phyloP scores from a whole-genome alignment of 208 protist species.

The Acanthamoeba lenticulata region DNA sequence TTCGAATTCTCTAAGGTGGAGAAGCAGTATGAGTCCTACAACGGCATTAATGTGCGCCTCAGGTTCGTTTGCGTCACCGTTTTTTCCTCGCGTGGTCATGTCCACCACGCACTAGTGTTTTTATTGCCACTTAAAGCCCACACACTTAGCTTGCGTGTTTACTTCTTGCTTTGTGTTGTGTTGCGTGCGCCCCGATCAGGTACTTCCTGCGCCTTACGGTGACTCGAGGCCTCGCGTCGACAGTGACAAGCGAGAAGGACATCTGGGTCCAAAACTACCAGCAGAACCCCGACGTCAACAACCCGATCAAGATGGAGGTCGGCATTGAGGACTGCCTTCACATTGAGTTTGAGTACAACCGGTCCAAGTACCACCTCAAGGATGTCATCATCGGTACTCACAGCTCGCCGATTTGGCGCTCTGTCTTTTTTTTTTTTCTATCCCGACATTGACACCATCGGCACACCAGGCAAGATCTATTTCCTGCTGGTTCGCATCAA shows the following conservation, averaged over 20 bases:
- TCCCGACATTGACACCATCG: not conserved
- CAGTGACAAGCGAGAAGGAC: conserved; percentile 86
- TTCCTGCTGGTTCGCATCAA: conserved; percentile 90
- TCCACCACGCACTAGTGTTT: not conserved
- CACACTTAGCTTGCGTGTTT: conserved; percentile 26
- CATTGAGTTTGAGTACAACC: conserved; percentile 94
- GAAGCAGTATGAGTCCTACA: conserved; percentile 91
- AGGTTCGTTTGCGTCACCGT: conserved; percentile 64
- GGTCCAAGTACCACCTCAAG: conserved; percentile 89
- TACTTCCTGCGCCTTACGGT: conserved; percentile 91
- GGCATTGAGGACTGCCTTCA: conserved; percentile 92
- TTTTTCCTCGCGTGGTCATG: not conserved
- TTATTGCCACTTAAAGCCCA: not conserved
- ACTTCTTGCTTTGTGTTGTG: not conserved
- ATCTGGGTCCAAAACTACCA: conserved; percentile 86
- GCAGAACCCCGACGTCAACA: conserved; percentile 87
- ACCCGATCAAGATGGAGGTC: conserved; percentile 88
- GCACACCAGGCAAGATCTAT: conserved; percentile 88
- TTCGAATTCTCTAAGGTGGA: conserved; percentile 87
- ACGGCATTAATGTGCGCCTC: conserved; percentile 90
- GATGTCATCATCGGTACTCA: conserved; percentile 83
- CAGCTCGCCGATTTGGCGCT: not conserved
- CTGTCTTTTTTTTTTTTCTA: not conserved
- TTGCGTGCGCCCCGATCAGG: conserved; percentile 17
- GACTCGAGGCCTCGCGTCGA: conserved; percentile 79